These are phyloP conservation scores for Ceratobasidium theobromae DNA, from an alignment of 1,284 basidiomycete species.

Conservation along the genomic window DNA sequence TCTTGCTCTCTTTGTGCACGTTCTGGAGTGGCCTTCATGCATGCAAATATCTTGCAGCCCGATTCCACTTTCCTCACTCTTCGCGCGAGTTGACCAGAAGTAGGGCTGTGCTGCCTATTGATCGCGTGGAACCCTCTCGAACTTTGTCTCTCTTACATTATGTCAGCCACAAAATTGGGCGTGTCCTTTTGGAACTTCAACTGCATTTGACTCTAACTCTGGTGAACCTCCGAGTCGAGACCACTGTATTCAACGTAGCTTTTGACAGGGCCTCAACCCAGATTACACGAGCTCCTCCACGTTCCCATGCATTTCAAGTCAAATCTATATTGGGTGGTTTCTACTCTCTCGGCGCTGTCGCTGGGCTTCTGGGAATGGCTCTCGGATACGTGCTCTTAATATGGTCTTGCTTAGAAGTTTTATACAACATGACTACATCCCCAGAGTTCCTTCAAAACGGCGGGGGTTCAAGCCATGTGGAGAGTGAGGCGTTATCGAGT, in stretches of 20 bases:
- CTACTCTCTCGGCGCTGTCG: constrained; percentile 31
- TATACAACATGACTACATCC: neutral
- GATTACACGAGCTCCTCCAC: neutral
- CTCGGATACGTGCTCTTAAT: constrained; percentile 24
- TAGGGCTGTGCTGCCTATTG: constrained; percentile 17
- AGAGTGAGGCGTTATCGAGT: constrained; percentile 7
- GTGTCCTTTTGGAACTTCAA: constrained; percentile 3
- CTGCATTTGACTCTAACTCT: constrained; percentile 15
- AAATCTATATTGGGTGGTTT: neutral
- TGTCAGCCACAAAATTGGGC: constrained; percentile 2
- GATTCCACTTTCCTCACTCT: constrained; percentile 1
- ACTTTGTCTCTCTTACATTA: neutral
- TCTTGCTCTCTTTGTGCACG: constrained; percentile 12
- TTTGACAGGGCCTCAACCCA: constrained; percentile 38
- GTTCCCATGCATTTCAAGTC: neutral
- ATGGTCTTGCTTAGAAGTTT: constrained; percentile 31
- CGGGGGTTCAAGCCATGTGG: neutral
- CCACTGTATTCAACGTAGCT: constrained; percentile 52
- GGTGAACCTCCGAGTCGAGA: constrained; percentile 46
- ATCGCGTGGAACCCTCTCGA: neutral
- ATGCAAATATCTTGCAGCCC: neutral
- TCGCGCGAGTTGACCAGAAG: constrained; percentile 13
- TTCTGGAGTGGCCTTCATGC: constrained; percentile 26
- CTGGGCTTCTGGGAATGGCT: constrained; percentile 33
- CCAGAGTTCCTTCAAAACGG: neutral